Conservation (phyloP, 352 stramenopile species). For the Aphanomyces euteiches region DNA sequence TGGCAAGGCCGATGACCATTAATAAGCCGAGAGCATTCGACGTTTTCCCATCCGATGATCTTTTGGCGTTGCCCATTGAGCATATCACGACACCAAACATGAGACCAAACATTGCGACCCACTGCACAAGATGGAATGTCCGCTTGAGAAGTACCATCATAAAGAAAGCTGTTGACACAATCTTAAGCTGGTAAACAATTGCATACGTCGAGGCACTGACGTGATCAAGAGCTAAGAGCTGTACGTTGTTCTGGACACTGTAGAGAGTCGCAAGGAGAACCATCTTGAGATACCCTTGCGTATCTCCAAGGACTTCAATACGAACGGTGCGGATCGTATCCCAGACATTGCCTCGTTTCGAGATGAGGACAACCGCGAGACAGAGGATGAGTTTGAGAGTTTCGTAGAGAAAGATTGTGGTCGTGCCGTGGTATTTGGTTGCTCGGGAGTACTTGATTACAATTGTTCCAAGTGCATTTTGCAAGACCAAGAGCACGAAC, state of each 20-base stretch:
- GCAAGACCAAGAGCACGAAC: constrained; percentile 81
- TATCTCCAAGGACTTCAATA: constrained; percentile 75
- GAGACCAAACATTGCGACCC: constrained; percentile 75
- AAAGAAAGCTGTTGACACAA: constrained; percentile 86
- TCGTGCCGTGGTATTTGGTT: constrained; percentile 78
- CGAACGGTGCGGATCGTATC: constrained; percentile 58
- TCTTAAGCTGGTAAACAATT: constrained; percentile 89
- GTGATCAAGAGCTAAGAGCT: constrained; percentile 81
- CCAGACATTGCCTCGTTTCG: constrained; percentile 55
- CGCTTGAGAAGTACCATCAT: constrained; percentile 85
- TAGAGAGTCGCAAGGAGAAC: constrained; percentile 79
- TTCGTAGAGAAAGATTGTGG: constrained; percentile 74
- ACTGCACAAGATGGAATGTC: constrained; percentile 77
- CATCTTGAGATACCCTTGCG: constrained; percentile 75
- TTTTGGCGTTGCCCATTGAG: constrained; percentile 69
- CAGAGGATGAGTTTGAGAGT: constrained; percentile 78
- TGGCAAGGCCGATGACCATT: constrained; percentile 67
- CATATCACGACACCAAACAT: constrained; percentile 80
- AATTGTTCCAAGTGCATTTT: constrained; percentile 82
- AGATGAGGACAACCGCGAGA: constrained; percentile 43
- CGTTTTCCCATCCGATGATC: constrained; percentile 9
- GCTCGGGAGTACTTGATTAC: constrained; percentile 86
- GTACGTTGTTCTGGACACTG: constrained; percentile 82
- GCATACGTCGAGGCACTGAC: constrained; percentile 84
- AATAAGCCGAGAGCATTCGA: constrained; percentile 52